Base-by-base conservation (phyloP, 306 rosid species). In the Begonia fuchsioides region DNA sequence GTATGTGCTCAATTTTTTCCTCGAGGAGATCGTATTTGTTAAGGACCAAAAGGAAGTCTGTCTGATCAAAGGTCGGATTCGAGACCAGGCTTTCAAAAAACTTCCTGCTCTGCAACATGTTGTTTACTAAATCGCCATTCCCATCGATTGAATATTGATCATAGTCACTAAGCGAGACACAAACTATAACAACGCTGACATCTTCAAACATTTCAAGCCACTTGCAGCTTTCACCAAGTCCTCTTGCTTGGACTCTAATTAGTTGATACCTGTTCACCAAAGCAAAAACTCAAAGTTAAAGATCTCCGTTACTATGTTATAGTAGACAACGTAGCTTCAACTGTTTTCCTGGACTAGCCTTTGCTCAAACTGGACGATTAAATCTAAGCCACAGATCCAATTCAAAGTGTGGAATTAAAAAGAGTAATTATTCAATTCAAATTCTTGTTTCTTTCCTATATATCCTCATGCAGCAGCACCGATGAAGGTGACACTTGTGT, bases 201-300 rank as follows among this genome's bases (percentile, higher is more conserved):
- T 85, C 98, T 66, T 92, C 98, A 68, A 92, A 85, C 98, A 92
- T 92, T 74, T 85, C 96, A 39, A 92, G 74, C 98, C 98, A 92
- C 75, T 92, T 92, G 73, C 87, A 92, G 73, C 82, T 85, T 75
- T 92, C 98, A 51, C 92, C 98, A 17, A 76, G 64, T 52, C 81
- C 79, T 64, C 58, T 66, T 12, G 74, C 74, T 20, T 67, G 72
- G 19, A 72, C 76, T 55, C 77, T 46, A 61, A 77, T 67, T 32
- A 77, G 78, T 57, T 77, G 81, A 62, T 77, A 74, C 75, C 85
- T 77, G 40, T n/a, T 14, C 49, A 54, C n/a, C 68, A 49, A 57
- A 50, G 49, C 61, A 54, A 54, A 51, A 49, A 26, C 5, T 26
- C 35, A 26, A 26, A 26, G 35, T 26, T 3, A n/a, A n/a, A n/a